phyloP scores from a whole-genome alignment of 345 rosid species.

The Capsella bursapastoris region DNA sequence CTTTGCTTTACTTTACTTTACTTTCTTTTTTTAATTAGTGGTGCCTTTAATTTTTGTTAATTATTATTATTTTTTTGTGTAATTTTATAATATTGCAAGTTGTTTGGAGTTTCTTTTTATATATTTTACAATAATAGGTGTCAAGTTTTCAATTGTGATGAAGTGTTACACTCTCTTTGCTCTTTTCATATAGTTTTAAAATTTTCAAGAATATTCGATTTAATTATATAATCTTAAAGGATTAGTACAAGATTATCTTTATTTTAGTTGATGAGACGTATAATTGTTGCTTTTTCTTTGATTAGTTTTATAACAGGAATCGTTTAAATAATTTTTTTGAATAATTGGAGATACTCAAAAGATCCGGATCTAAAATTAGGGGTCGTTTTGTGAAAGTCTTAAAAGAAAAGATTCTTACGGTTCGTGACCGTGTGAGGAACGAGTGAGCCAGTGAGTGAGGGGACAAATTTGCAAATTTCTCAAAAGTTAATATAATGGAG shows the following conservation, averaged over 20 bases:
- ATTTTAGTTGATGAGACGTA: not conserved
- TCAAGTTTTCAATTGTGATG: constrained; percentile 24
- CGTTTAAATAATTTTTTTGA: not conserved
- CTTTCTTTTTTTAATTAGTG: not conserved
- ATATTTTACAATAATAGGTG: constrained; percentile 3
- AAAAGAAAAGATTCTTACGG: not conserved
- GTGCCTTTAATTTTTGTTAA: not conserved
- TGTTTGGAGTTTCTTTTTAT: not conserved
- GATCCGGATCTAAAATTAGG: not conserved
- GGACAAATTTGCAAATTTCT: not conserved
- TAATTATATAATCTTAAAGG: not conserved
- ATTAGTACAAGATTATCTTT: not conserved
- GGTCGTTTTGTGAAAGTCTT: not conserved
- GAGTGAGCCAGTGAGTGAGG: constrained; percentile 10
- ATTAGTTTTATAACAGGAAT: not conserved
- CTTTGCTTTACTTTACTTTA: not conserved
- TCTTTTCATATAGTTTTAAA: too few species aligned
- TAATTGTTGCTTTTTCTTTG: constrained; percentile 6
- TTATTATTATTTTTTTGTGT: not conserved
- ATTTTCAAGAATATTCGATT: constrained; percentile 11
- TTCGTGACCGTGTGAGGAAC: constrained; percentile 22
- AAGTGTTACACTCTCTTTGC: not conserved
- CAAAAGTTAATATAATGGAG: not conserved
- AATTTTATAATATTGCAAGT: constrained; percentile 11
- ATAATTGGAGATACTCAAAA: not conserved